Percentiles rank a stretch among this genome's conserved stretches.
Conservation (phyloP, 306 rosid genomes). For the Prunus armeniaca region DNA sequence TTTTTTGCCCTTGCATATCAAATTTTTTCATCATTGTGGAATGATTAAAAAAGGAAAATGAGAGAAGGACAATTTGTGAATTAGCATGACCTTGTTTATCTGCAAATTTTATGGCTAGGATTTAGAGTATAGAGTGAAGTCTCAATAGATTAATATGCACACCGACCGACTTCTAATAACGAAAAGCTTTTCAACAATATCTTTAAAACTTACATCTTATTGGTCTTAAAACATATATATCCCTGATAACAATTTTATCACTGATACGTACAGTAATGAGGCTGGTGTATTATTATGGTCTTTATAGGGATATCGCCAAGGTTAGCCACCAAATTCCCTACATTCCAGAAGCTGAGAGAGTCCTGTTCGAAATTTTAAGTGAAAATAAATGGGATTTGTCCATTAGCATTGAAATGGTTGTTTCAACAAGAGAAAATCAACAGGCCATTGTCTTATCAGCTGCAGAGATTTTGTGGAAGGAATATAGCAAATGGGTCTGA, state of each 20-base stretch:
- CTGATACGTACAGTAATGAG: slow-evolving; percentile 43
- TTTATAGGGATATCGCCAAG: slow-evolving; percentile 29
- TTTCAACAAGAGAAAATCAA: slow-evolving; percentile 75
- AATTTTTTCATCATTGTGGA: too few species aligned
- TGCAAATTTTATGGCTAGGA: too few species aligned
- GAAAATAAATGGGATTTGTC: slow-evolving; percentile 63
- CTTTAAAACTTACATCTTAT: too few species aligned
- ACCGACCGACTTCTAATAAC: too few species aligned
- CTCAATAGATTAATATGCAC: too few species aligned
- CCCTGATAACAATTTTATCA: not conserved
- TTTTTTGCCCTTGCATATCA: too few species aligned
- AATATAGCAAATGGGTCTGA: slow-evolving; percentile 33
- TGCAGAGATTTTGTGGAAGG: slow-evolving; percentile 47
- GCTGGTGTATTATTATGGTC: slow-evolving; percentile 47
- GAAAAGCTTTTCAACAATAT: too few species aligned
- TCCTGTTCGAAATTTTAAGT: slow-evolving; percentile 57
- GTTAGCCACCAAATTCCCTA: slow-evolving; percentile 52
- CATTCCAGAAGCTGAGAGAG: slow-evolving; percentile 63
- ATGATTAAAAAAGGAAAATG: too few species aligned
- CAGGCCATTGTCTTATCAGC: slow-evolving; percentile 53
- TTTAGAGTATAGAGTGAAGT: too few species aligned
- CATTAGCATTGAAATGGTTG: slow-evolving; percentile 74
- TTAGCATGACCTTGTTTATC: too few species aligned
- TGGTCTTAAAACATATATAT: too few species aligned
- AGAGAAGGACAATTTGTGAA: too few species aligned